Evolutionary conservation across 495 filamentous ascomycete species (phyloP), one percentile per base, ranked within the genome.

Genomic region (Aspergillus panamensis): DNA sequence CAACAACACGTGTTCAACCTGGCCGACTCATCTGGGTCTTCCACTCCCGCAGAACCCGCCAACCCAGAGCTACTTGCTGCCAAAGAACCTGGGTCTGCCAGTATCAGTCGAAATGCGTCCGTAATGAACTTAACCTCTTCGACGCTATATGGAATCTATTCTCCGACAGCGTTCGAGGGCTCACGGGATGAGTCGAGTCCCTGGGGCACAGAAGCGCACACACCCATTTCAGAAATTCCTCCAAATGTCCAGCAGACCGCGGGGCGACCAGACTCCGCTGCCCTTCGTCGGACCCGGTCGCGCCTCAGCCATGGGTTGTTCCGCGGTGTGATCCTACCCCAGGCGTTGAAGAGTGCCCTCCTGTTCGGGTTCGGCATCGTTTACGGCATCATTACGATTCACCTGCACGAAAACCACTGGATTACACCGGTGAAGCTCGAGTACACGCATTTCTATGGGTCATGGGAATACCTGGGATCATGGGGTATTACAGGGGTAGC

Each of bases 61-160:
- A 71, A 70, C 31, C 44, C 67, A 19, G 71, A 74, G 14, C 62
- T 68, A 1, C 64, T 76, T 16, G 71, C 63, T 31, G 65, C 70
- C 35, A 69, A 71, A 25, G 65, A 72, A 25, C 59, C 63, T 20
- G 66, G 65, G 42, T 65, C 72, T 29, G 61, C 65, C 52, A 66
- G 64, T 37, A 71, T 78, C 42, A 85, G 80, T 67, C 83, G 88
- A 52, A 87, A 86, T 30, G 83, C 85, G 50, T 96, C 92, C 3
- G 80, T 90, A 29, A 80, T 93, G 63, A 96, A 96, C 68, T 81
- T 97, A 51, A 96, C 92, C 29, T 85, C 88, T 13, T 90, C 89
- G 3, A 96, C 94, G 1, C 83, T 97, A 0, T 88, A 86, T 61
- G 94, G 94, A 44, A 98, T 97, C 68, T 97, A 94, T 75, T 81